Evolutionary conservation across 495 filamentous ascomycete genomes (phyloP).

Genomic region (Choiromyces venosus): DNA sequence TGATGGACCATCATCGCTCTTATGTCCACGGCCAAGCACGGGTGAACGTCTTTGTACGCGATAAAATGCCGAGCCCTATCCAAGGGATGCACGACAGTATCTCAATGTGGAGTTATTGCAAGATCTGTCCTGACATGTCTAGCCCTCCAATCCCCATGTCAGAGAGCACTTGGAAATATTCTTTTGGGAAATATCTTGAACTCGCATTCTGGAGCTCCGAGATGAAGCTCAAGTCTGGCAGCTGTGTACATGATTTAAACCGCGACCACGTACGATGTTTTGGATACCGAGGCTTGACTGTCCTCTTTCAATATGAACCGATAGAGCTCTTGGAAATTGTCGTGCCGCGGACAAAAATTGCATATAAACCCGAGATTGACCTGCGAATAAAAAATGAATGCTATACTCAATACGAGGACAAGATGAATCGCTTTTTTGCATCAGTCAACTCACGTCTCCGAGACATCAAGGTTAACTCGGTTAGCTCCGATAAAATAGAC

Average conservation of each 20-base stretch:
- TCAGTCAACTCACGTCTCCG: slow-evolving; percentile 79
- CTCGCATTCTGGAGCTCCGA: slow-evolving; percentile 91
- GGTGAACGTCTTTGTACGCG: slow-evolving; percentile 72
- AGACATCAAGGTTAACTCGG: slow-evolving; percentile 82
- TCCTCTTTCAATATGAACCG: slow-evolving; percentile 85
- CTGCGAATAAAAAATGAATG: slow-evolving; percentile 87
- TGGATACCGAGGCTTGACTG: slow-evolving; percentile 74
- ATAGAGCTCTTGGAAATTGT: slow-evolving; percentile 93
- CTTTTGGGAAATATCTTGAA: slow-evolving; percentile 95
- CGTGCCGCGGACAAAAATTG: slow-evolving; percentile 80
- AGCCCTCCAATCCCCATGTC: slow-evolving; percentile 92
- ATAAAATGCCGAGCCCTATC: slow-evolving; percentile 65
- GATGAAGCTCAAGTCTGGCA: slow-evolving; percentile 67
- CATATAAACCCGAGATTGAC: slow-evolving; percentile 96
- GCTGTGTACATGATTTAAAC: slow-evolving; percentile 92
- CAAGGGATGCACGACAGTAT: slow-evolving; percentile 70
- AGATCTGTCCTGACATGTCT: slow-evolving; percentile 72
- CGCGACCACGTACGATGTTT: slow-evolving; percentile 88
- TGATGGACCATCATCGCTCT: slow-evolving; percentile 91
- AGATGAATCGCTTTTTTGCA: slow-evolving; percentile 74
- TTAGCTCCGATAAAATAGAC: slow-evolving; percentile 76
- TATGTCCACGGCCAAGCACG: slow-evolving; percentile 96
- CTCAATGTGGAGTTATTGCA: slow-evolving; percentile 97
- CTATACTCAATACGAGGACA: slow-evolving; percentile 68
- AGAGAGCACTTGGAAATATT: slow-evolving; percentile 94